Evolutionary conservation across 306 rosid genomes (phyloP).

Genomic region (Cicer bijugum): DNA sequence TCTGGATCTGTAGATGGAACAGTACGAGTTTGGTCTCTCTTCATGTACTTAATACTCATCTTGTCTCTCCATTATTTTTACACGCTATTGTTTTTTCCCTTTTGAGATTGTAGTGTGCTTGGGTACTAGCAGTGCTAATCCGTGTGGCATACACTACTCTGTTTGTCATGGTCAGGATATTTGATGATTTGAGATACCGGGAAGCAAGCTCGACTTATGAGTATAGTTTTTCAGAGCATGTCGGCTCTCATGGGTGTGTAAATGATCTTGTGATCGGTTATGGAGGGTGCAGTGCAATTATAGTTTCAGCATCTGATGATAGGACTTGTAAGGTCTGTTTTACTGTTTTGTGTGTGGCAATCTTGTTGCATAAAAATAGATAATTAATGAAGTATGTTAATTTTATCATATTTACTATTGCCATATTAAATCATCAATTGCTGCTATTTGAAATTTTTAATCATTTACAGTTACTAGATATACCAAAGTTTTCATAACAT

Average conservation of each 20-base stretch:
- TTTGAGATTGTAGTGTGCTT: constrained; percentile 11
- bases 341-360: constrained; percentile 13
- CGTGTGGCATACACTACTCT: neutral
- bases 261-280: constrained; percentile 70
- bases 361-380: constrained; percentile 7
- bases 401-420: constrained; percentile 3
- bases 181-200: constrained; percentile 60
- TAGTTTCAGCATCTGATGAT: constrained; percentile 82
- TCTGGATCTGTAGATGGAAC: constrained; percentile 79
- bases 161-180: constrained; percentile 52
- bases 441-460: constrained; percentile 2
- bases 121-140: constrained; percentile 25
- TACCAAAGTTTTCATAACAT: constrained; percentile 22
- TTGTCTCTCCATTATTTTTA: neutral
- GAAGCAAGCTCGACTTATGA: constrained; percentile 53
- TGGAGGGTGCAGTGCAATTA: constrained; percentile 82
- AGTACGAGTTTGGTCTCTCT: constrained; percentile 78
- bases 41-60: constrained; percentile 51
- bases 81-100: neutral
- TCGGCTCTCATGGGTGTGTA: constrained; percentile 42
- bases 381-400: neutral
- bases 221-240: constrained; percentile 65
- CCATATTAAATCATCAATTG: neutral
- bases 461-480: constrained; percentile 9
- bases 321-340: constrained; percentile 74